Evolutionary conservation across 2,329 filamentous ascomycete species (phyloP).

Genomic region (Claviceps sp.): DNA sequence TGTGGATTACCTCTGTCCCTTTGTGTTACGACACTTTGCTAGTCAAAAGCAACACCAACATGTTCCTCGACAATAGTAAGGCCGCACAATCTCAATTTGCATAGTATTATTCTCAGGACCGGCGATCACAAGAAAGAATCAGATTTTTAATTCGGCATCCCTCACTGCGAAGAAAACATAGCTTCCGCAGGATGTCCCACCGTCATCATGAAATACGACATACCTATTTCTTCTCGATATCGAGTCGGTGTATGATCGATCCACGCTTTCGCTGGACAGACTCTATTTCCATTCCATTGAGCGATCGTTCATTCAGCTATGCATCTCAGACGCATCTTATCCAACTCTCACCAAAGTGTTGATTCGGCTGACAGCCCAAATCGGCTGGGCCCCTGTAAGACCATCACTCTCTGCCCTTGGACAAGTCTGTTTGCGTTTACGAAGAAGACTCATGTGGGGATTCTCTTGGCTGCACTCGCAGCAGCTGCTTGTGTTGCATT

Average conservation of each 20-base stretch:
- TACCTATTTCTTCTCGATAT: neutral
- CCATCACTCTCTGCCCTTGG: constrained; percentile 14
- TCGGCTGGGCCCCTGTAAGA: neutral
- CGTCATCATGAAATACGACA: neutral
- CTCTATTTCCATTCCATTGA: neutral
- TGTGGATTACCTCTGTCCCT: neutral
- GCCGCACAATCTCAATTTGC: neutral
- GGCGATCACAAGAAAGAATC: neutral
- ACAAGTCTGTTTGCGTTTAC: constrained; percentile 59
- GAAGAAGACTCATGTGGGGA: constrained; percentile 40
- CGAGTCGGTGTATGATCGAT: neutral
- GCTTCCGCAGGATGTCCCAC: too few relatives aligned
- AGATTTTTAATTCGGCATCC: neutral
- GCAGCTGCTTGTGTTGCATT: constrained; percentile 47
- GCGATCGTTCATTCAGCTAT: neutral
- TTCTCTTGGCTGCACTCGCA: constrained; percentile 40
- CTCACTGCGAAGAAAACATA: neutral
- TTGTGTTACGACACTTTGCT: neutral
- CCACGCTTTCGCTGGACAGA: neutral
- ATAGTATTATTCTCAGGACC: neutral
- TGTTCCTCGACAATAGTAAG: constrained; percentile 1
- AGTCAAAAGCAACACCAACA: neutral
- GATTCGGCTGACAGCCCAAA: neutral
- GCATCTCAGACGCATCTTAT: neutral
- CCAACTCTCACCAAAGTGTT: neutral